Evolutionary conservation across 192 early-diverging fungal genomes (phyloP), one percentile per base, ranked within the genome.

Genomic region (Chytriomyces hyalinus): DNA sequence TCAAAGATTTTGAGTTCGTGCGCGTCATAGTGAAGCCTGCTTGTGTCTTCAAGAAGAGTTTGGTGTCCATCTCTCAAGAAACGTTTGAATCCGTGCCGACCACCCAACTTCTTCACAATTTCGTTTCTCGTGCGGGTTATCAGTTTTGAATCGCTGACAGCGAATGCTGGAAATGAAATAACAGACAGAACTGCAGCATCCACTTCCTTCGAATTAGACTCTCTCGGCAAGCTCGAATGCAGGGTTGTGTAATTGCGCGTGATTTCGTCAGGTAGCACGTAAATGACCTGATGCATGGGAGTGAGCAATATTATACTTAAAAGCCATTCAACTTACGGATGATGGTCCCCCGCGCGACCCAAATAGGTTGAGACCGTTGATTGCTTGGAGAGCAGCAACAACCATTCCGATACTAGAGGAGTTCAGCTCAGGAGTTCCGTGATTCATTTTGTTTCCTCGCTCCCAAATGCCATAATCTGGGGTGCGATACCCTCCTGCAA

Each of bases 381-480:
- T 93, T 5, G 93, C 91, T 69, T 92, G 90, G 24, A 96, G 80
- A 0, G 94, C 94, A 26, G 93, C 93, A 2, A 94, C 91, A 9
- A 88, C 94, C 92, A 96, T 96, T 63, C 94, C 94, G 53, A 96
- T 94, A 49, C 90, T 92, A 0, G 93, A 94, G 3, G 92, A 94
- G 77, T 96, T 96, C 76, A 96, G 77, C 80, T 96, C 94, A 26
- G 93, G 92, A 61, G 90, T 81, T 45, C 94, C 94, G 69, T 94
- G 92, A 84, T 96, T 96, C 57, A 89, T 88, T 82, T 96, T 96
- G 80, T 94, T 91, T 64, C 94, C 94, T 60, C 94, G 83, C 67
- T 96, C 94, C 94, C 94, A 96, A 61, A 94, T 91, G 63, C 94
- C 94, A 78, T 92, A 94, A 70, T 95, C 94, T 0, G 93, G 93